Evolutionary conservation across 208 protist species (phyloP).

Genomic region (Vickermania ingenoplastis): DNA sequence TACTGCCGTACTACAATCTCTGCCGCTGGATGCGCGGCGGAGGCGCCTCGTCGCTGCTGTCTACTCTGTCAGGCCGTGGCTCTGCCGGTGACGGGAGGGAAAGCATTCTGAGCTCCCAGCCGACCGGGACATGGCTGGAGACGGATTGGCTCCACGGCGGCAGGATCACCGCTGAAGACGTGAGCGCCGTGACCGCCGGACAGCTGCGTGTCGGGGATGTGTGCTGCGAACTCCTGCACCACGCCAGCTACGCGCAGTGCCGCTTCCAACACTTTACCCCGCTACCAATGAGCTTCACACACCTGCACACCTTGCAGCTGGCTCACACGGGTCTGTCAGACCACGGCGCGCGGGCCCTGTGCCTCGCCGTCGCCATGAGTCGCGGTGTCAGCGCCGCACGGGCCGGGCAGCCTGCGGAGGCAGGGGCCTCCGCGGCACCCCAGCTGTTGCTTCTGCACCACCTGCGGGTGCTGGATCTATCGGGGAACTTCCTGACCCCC

Average conservation of each 20-base stretch:
- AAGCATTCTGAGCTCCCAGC: no score
- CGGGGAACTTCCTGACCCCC: slow-evolving; percentile 19
- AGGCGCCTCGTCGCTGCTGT: no score
- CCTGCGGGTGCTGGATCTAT: slow-evolving; percentile 16
- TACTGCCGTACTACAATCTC: no score
- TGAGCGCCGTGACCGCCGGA: not conserved
- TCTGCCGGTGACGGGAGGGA: no score
- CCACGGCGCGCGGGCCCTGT: not conserved
- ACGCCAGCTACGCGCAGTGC: not conserved
- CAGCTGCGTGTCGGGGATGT: slow-evolving; percentile 4
- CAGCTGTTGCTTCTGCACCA: slow-evolving; percentile 6
- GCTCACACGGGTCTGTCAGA: not conserved
- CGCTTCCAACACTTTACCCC: not conserved
- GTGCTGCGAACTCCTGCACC: not conserved
- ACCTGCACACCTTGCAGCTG: not conserved
- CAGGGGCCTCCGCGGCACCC: not conserved
- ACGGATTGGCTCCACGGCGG: no score
- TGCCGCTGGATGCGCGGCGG: no score
- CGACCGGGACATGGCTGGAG: no score
- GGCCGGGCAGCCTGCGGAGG: not conserved
- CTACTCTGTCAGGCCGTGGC: no score
- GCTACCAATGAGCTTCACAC: not conserved
- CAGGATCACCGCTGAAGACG: no score
- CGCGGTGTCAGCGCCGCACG: not conserved
- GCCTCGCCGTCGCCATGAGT: not conserved